Evolutionary conservation across 805 yeast species (phyloP), one percentile per base, ranked within the genome.

Genomic region (Ogataea glucozyma): DNA sequence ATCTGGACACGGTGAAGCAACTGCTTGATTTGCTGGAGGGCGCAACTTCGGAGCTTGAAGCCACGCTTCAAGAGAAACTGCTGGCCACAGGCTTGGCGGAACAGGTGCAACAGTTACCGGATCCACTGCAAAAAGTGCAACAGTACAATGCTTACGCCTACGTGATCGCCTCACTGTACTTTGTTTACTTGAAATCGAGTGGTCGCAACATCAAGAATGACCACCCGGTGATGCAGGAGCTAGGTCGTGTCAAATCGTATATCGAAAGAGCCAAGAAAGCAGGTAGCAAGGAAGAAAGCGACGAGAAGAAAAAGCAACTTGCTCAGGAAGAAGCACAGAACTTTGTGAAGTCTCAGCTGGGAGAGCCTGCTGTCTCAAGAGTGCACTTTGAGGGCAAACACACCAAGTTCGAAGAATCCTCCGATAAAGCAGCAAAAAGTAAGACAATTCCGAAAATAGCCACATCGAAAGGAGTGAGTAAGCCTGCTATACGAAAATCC

Each of bases 201-300:
- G 91, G 91, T 1, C 61, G 71, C 12, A 77, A 81, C 44, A 44
- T 37, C 6, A 75, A 83, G 1, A 71, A 70, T 9, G 59, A 64
- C 6, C 88, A 84, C 51, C 81, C 83, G 2, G 75, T 88, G 16
- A 79, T 82, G 81, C 66, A 66, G 22, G 95, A 85, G 55, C 66
- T 87, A 40, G 71, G 68, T 6, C 69, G 89, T 47, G 82, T 86
- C 30, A 85, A 83, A 58, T 56, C 70, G n/a, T 84, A 83, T 51
- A 83, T 85, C 80, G 72, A 72, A 27, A 72, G 80, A 54, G 71
- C 77, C 26, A 78, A 78, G 51, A 67, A 57, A 3, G 60, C 71
- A 4, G 68, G 66, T 16, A 35, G 63, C 44, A 40, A 53, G 24
- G 48, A 57, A 43, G 42, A 61, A 31, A 45, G 61, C n/a, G 54